phyloP scores from a whole-genome alignment of 352 stramenopile species.

The Phytophthora europaea region DNA sequence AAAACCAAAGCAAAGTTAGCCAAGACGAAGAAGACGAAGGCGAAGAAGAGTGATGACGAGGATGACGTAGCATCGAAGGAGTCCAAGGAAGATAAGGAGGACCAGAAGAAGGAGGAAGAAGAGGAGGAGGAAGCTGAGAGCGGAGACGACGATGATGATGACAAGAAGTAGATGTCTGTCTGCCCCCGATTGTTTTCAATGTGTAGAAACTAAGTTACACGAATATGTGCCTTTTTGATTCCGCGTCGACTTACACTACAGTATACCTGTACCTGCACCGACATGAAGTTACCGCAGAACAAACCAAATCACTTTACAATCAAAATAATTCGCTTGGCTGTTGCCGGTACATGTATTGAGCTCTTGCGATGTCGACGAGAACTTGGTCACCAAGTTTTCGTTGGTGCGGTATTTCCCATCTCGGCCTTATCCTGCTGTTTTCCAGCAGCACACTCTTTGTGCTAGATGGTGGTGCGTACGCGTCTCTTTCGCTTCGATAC shows the following conservation, averaged over 20 bases:
- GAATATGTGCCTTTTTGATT: constrained; percentile 16
- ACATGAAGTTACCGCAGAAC: neutral
- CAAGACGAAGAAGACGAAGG: constrained; percentile 29
- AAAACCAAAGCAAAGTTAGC: constrained; percentile 13
- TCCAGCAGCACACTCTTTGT: constrained; percentile 5
- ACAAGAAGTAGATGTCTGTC: constrained; percentile 1
- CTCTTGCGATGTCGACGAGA: neutral
- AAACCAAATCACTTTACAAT: no score
- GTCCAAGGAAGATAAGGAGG: constrained; percentile 20
- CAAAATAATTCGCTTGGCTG: neutral
- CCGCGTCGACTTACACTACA: neutral
- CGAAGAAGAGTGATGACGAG: constrained; percentile 10
- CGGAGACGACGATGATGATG: constrained; percentile 7
- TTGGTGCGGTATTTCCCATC: constrained; percentile 22
- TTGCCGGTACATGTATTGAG: neutral
- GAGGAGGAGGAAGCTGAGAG: constrained; percentile 25
- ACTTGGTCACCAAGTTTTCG: neutral
- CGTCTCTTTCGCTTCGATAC: neutral
- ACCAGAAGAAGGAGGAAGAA: constrained; percentile 17
- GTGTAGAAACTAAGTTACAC: constrained; percentile 33
- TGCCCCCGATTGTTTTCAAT: constrained; percentile 8
- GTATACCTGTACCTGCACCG: neutral
- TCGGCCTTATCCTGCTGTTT: constrained; percentile 29
- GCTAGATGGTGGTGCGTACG: constrained; percentile 17
- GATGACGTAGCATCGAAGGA: constrained; percentile 4